phyloP scores from a whole-genome alignment of 2,329 filamentous ascomycete species.

The Aspergillus quadricinctus region DNA sequence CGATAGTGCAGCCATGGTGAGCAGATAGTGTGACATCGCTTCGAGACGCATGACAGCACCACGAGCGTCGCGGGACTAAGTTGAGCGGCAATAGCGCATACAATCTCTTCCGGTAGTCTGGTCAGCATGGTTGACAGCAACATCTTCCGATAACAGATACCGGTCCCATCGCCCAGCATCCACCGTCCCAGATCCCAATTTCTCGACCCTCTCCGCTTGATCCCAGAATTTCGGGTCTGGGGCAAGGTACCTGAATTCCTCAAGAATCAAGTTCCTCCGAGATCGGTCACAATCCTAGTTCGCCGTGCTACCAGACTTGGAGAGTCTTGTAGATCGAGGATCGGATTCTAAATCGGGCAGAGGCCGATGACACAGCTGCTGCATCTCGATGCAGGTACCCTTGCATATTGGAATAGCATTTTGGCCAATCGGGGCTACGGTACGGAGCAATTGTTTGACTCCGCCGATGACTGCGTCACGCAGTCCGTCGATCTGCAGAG shows the following conservation, averaged over 20 bases:
- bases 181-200: neutral
- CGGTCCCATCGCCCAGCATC: neutral
- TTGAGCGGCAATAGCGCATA: too few relatives aligned
- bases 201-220: neutral
- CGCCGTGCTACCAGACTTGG: neutral
- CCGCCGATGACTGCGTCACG: neutral
- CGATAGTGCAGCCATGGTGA: too few relatives aligned
- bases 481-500: neutral
- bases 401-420: neutral
- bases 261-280: neutral
- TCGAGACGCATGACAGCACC: too few relatives aligned
- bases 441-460: neutral
- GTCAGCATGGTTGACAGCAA: too few relatives aligned
- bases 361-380: neutral
- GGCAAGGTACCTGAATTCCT: neutral
- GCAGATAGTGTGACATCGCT: too few relatives aligned
- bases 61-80: too few relatives aligned
- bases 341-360: neutral
- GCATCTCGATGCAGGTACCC: neutral
- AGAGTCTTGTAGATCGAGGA: neutral
- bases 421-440: neutral
- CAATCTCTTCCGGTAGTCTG: too few relatives aligned
- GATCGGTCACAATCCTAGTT: neutral
- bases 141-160: neutral
- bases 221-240: neutral